A percentile compares a stretch with the other conserved stretches of the same genome.
Evolutionary conservation across 129 eudicot genomes (phyloP).

Genomic region (Helianthus annuus): HanXRQr2.0-SUNRISE NC_035448.2:159029041-159029540

Average conservation of each 20-base stretch:
- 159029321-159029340: slow-evolving; percentile 15
- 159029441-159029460: slow-evolving; percentile 5
- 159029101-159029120: slow-evolving; percentile 1
- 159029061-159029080: slow-evolving; percentile 3
- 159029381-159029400: slow-evolving; percentile 5
- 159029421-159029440: slow-evolving; percentile 11
- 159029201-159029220: background rate
- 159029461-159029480: slow-evolving; percentile 16
- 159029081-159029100: background rate
- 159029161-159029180: slow-evolving; percentile 1
- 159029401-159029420: slow-evolving; percentile 10
- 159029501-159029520: background rate
- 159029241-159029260: slow-evolving; percentile 14
- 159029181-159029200: background rate
- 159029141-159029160: background rate
- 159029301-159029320: slow-evolving; percentile 10
- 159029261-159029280: background rate
- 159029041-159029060: slow-evolving; percentile 87
- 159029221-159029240: background rate
- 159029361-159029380: slow-evolving; percentile 2
- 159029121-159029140: slow-evolving; percentile 2
- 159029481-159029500: background rate
- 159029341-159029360: slow-evolving; percentile 12
- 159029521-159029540: no score
- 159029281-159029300: slow-evolving; percentile 10